Evolutionary conservation across 306 rosid species (phyloP).

Genomic region (Citrullus mucosospermus): DNA sequence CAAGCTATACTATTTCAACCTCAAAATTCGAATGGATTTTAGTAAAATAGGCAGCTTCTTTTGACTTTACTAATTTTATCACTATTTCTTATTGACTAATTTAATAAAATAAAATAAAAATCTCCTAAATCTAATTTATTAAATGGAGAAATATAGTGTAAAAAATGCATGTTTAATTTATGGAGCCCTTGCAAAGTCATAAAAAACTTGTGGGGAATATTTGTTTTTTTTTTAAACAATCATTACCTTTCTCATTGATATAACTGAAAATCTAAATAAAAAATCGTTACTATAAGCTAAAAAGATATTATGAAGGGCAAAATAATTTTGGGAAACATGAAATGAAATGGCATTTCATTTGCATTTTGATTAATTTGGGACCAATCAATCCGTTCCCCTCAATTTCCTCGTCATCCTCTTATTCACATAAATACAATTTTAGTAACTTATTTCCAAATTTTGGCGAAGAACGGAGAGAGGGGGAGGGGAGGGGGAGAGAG

Average conservation of each 20-base stretch:
- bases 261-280: too few relatives aligned
- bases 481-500: neutral
- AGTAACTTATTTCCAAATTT: constrained; percentile 4
- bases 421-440: constrained; percentile 25
- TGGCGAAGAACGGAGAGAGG: constrained; percentile 8
- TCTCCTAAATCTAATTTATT: neutral
- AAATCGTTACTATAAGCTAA: neutral
- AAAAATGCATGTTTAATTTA: neutral
- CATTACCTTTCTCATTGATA: neutral
- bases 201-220: neutral
- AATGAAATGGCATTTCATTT: constrained; percentile 20
- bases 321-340: neutral
- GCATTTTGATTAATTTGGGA: constrained; percentile 33
- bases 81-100: neutral
- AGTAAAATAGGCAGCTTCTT: neutral
- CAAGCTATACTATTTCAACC: neutral
- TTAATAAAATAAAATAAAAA: neutral
- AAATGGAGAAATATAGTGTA: neutral
- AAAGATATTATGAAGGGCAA: neutral
- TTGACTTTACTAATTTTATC: neutral
- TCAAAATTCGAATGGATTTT: neutral
- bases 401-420: constrained; percentile 32
- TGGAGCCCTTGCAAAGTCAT: neutral
- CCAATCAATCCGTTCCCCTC: neutral
- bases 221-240: neutral